Evolutionary conservation across 176 grass and related monocot species (phyloP), one percentile per base, ranked within the genome.

Genomic region (Phyllostachys edulis): DNA sequence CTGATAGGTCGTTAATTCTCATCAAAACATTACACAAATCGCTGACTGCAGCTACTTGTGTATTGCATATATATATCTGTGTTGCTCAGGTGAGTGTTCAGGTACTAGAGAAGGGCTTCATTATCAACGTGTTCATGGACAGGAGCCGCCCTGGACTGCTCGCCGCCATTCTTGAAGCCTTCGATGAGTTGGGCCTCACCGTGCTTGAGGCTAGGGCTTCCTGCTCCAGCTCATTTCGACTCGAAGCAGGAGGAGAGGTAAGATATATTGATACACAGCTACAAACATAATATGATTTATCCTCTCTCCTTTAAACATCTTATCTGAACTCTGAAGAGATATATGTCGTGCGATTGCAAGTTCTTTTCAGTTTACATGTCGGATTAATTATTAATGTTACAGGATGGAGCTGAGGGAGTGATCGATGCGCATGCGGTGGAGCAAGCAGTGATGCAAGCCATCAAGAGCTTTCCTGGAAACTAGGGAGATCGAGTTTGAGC

Each of bases 181-280:
- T 95, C 56, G 93, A 95, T 9, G 82, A 87, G 50, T 29, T 95
- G 21, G 85, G 90, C 8, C 93, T 95, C 49, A 82, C 73, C 52
- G 79, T 95, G 24, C 45, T 89, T 63, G 85, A 95, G 73, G 90
- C 83, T 24, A 90, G 86, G 65, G 93, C 88, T 75, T 90, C 90
- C 26, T 95, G 93, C 20, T 14, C 79, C 13, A 41, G 85, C 26
- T 85, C 90, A 54, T 95, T 95, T 82, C 66, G 76, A 50, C 74
- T 92, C 10, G 39, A 95, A 81, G 88, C 90, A 56, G 88, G 82
- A 86, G 79, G 79, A 90, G 88, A 87, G 71, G 60, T 73, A 52
- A 29, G 5, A 46, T 18, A 66, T 50, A 46, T 23, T 13, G 10
- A 62, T 14, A 62, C 24, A 29, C 10, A 29, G 5, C 60, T 16